Percentiles rank a stretch among this genome's conserved stretches.
These are phyloP conservation scores for Colletotrichum melonis DNA, from an alignment of 2,329 filamentous ascomycete species.

Conservation along the genomic window DNA sequence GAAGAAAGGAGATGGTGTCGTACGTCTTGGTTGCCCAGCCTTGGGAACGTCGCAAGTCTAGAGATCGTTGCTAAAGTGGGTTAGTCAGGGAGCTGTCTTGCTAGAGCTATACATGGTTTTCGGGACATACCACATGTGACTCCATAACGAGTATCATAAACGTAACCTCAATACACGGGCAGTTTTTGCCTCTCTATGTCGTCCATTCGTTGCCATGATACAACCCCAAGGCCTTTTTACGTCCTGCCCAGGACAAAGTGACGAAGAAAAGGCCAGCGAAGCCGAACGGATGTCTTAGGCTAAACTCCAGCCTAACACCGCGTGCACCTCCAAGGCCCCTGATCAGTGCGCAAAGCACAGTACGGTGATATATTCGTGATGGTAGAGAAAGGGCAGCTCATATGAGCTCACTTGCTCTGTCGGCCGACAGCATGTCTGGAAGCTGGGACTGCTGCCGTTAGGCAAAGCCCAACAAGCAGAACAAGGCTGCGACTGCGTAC, in stretches of 20 bases:
- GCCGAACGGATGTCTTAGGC: not conserved
- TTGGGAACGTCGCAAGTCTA: constrained; percentile 16
- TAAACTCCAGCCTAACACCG: not conserved
- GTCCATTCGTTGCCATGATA: constrained; percentile 19
- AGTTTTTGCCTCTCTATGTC: not conserved
- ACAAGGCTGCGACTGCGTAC: not conserved
- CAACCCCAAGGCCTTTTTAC: constrained; percentile 44
- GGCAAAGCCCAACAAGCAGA: not conserved
- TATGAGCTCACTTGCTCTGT: not conserved
- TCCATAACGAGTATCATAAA: constrained; percentile 8
- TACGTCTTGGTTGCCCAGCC: constrained; percentile 14
- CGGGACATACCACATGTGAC: constrained; percentile 17
- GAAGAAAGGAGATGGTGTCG: constrained; percentile 10
- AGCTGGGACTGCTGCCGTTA: not conserved
- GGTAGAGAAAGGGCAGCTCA: not conserved
- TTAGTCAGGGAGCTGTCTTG: not conserved
- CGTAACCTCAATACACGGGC: not conserved
- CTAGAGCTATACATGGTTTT: not conserved
- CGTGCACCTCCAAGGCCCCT: not conserved
- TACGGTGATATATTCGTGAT: not conserved
- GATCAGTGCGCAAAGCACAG: not conserved
- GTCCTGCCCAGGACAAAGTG: constrained; percentile 48
- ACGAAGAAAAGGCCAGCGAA: not conserved
- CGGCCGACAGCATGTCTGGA: not conserved
- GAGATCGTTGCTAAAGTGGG: constrained; percentile 4